Conservation (phyloP, 352 stramenopile genomes). For the Globisporangium camurandrum region DNA sequence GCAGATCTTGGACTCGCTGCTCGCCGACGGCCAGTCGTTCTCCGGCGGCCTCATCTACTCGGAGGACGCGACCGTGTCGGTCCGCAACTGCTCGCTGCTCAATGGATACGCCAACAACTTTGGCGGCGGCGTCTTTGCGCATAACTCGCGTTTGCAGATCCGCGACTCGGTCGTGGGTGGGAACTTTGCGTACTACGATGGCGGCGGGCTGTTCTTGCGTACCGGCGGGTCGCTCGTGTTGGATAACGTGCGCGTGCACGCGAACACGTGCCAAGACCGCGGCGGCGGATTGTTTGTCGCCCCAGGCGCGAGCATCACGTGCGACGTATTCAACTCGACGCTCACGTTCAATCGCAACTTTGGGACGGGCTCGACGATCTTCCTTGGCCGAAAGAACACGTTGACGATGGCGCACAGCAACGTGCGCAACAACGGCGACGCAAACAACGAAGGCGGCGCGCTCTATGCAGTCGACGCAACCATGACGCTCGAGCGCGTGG, state of each 20-base stretch:
- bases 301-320: slow-evolving; percentile 19
- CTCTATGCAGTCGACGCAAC: slow-evolving; percentile 36
- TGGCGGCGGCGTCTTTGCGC: slow-evolving; percentile 38
- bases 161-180: slow-evolving; percentile 18
- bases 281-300: slow-evolving; percentile 41
- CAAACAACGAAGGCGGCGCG: slow-evolving; percentile 29
- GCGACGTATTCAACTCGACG: slow-evolving; percentile 17
- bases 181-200: slow-evolving; percentile 57
- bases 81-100: slow-evolving; percentile 29
- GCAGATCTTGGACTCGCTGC: slow-evolving; percentile 22
- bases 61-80: slow-evolving; percentile 11
- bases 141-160: slow-evolving; percentile 15
- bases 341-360: slow-evolving; percentile 41
- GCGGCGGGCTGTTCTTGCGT: slow-evolving; percentile 45
- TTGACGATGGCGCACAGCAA: slow-evolving; percentile 14
- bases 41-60: slow-evolving; percentile 45
- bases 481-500: slow-evolving; percentile 20
- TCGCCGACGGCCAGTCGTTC: slow-evolving; percentile 28
- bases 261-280: slow-evolving; percentile 35
- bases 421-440: slow-evolving; percentile 27
- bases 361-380: slow-evolving; percentile 41
- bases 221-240: slow-evolving; percentile 20
- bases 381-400: slow-evolving; percentile 43
- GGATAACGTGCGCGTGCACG: slow-evolving; percentile 11
- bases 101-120: slow-evolving; percentile 36